Base-by-base conservation (phyloP, 2,329 filamentous ascomycete genomes). In the Nigrospora osmanthi region DNA sequence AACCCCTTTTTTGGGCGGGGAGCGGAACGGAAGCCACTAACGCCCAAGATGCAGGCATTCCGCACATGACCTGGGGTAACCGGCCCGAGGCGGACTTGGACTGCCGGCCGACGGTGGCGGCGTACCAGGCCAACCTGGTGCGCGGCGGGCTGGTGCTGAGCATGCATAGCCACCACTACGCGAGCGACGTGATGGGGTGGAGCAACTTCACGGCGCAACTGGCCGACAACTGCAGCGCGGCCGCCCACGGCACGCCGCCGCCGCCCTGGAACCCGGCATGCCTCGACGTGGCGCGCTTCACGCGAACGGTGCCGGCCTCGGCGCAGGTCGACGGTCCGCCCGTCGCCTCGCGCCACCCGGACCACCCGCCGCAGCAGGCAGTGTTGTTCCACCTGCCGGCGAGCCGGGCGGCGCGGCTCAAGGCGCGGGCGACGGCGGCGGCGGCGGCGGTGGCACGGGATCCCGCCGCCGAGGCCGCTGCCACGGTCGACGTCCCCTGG, bases 151-250 rank as follows among this genome's bases (percentile, higher is more conserved):
- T 71, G 2, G 58, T 72, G 10, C 61, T 72, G 42, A 63, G 61
- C 32, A 67, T 65, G 42, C 66, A 71, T 35, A 53, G 58, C 41
- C 69, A 72, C 38, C 69, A 72, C 45, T 72, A 65, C 40, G 50
- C 61, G 36, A 67, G 66, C 46, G 68, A 72, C 48, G 53, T 68
- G 0, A 68, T 67, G 60, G 67, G 65, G 4, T 70, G 67, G 66
- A 58, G 60, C 0, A 56, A 57, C 6, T 60, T 66, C 16, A 51
- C 56, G 0, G 58, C 62, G 15, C 66, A 71, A 54, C 59, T 71
- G 4, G 67, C 67, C 7, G 68, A 71, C 36, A 70, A 70, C 46
- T 72, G 67, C 50, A 50, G 54, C 35, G 61, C 68, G 4, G 51
- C 62, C 13, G 19, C 54, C 14, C 56, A 63, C 30, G 34, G 52